Percentiles rank a stretch among this genome's conserved stretches.
Evolutionary conservation across 192 early-diverging fungal genomes (phyloP).

Genomic region (Backusella psychrophila): DNA sequence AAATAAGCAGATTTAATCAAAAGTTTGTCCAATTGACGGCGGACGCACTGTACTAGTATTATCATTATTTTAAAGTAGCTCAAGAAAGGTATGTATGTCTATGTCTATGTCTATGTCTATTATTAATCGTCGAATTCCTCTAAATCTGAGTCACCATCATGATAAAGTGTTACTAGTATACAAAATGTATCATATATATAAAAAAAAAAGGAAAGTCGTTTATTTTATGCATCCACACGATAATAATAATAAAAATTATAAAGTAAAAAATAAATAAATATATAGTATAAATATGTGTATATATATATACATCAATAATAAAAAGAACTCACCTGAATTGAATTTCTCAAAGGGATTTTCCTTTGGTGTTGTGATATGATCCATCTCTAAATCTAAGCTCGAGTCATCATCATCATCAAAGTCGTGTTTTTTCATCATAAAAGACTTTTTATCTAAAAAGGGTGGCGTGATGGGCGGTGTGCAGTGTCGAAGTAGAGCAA

Average conservation of each 20-base stretch:
- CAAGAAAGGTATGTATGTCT: not conserved
- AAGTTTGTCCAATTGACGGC: too few relatives aligned
- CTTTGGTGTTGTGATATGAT: slow-evolving; percentile 35
- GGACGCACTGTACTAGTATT: too few relatives aligned
- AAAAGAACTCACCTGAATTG: slow-evolving; percentile 41
- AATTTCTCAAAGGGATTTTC: slow-evolving; percentile 58
- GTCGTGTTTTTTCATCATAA: not conserved
- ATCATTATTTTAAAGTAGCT: not conserved
- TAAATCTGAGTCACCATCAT: slow-evolving; percentile 51
- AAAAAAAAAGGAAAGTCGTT: not conserved
- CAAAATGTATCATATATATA: slow-evolving; percentile 2
- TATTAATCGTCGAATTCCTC: not conserved
- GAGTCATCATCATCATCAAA: slow-evolving; percentile 45
- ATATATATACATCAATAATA: not conserved
- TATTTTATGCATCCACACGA: not conserved
- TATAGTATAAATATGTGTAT: not conserved
- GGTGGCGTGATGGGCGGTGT: slow-evolving; percentile 81
- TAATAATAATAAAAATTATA: not conserved
- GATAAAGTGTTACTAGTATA: slow-evolving; percentile 49
- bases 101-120: not conserved
- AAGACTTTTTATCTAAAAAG: slow-evolving; percentile 18
- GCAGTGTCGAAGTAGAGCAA: slow-evolving; percentile 86
- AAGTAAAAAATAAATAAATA: not conserved
- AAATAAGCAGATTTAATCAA: too few relatives aligned
- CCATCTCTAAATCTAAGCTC: slow-evolving; percentile 63